These are phyloP conservation scores for Calocybe cyanea DNA, from an alignment of 768 basidiomycete genomes.

Conservation along the genomic window DNA sequence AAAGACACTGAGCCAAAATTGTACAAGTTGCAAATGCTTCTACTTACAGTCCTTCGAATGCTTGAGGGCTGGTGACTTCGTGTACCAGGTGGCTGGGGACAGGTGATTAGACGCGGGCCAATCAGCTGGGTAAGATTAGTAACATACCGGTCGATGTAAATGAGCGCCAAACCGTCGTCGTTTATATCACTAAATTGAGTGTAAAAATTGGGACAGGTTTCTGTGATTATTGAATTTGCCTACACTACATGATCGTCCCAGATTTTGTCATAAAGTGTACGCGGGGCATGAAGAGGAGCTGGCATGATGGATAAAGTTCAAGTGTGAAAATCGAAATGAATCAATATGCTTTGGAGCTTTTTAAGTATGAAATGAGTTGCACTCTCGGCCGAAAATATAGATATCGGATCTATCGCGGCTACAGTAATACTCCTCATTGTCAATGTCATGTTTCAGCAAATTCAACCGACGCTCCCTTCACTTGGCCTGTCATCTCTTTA, in stretches of 20 bases:
- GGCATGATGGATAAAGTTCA: slow-evolving; percentile 37
- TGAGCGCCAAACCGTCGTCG: slow-evolving; percentile 72
- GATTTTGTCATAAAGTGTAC: slow-evolving; percentile 96
- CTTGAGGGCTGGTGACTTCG: slow-evolving; percentile 93
- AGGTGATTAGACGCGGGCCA: not conserved
- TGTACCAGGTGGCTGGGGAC: slow-evolving; percentile 61
- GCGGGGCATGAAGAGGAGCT: slow-evolving; percentile 46
- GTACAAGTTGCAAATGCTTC: not conserved
- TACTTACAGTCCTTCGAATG: slow-evolving; percentile 80
- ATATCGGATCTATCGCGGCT: slow-evolving; percentile 4
- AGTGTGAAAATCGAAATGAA: slow-evolving; percentile 10
- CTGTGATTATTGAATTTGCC: slow-evolving; percentile 22
- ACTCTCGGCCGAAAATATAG: slow-evolving; percentile 12
- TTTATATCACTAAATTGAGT: slow-evolving; percentile 52
- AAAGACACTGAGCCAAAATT: slow-evolving; percentile 13
- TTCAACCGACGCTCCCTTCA: slow-evolving; percentile 2
- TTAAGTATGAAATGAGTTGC: slow-evolving; percentile 4
- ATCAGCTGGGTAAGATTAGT: not conserved
- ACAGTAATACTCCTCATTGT: not conserved
- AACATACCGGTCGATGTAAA: slow-evolving; percentile 77
- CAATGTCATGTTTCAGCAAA: slow-evolving; percentile 7
- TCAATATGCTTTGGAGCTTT: slow-evolving; percentile 10
- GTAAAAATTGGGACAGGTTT: not conserved
- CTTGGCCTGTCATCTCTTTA: slow-evolving; percentile 11
- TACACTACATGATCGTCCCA: slow-evolving; percentile 97